Percentiles rank a stretch among this genome's conserved stretches.
Evolutionary conservation across 352 stramenopile genomes (phyloP).

Genomic region (Globisporangium apiculatum): DNA sequence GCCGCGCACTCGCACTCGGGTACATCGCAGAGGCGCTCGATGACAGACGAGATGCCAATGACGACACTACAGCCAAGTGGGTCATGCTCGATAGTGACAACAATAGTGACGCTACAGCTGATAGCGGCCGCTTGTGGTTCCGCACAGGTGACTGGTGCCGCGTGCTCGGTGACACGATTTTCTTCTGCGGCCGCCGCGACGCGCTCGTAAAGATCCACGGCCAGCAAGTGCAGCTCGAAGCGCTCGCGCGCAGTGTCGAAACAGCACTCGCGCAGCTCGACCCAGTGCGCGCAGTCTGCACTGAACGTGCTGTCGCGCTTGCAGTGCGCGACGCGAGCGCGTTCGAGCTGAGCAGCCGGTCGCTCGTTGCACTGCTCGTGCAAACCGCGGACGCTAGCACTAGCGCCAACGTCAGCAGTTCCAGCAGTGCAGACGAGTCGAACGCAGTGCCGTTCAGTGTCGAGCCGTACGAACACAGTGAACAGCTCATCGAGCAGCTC

Average conservation of each 20-base stretch:
- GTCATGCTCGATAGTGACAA: neutral
- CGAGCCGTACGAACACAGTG: slow-evolving; percentile 9
- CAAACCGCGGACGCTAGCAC: too few species aligned
- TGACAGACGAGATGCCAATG: neutral
- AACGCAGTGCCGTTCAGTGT: neutral
- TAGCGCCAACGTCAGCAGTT: too few species aligned
- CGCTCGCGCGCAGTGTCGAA: slow-evolving; percentile 22
- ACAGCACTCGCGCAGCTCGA: slow-evolving; percentile 13
- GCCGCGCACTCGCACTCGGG: slow-evolving; percentile 22
- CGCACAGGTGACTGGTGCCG: slow-evolving; percentile 39
- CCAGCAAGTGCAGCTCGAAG: slow-evolving; percentile 41
- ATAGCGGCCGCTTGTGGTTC: slow-evolving; percentile 13
- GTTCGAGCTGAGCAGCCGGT: slow-evolving; percentile 2
- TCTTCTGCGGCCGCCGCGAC: slow-evolving; percentile 36
- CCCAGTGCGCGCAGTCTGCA: neutral
- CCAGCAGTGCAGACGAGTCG: too few species aligned
- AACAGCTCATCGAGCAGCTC: slow-evolving; percentile 24
- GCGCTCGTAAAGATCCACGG: slow-evolving; percentile 49
- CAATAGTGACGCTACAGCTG: neutral
- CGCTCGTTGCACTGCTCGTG: slow-evolving; percentile 7
- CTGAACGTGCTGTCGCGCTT: neutral
- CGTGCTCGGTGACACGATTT: slow-evolving; percentile 23
- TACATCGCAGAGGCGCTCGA: slow-evolving; percentile 18
- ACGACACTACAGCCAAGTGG: slow-evolving; percentile 1
- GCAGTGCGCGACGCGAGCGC: slow-evolving; percentile 2